Conservation (phyloP, 306 rosid species). For the Cicer yamashitae region DNA sequence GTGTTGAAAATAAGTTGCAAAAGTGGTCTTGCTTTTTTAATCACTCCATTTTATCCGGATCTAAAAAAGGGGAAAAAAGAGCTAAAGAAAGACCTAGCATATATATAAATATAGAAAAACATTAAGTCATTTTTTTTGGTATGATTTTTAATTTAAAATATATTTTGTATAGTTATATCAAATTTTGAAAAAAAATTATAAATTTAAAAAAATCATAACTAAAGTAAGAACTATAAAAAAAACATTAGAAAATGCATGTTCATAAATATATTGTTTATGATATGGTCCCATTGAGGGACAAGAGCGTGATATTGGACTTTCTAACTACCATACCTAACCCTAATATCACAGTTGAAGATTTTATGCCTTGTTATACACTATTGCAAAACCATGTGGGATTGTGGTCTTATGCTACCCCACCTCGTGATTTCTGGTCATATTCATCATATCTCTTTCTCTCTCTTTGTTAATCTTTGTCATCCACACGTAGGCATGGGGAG, state of each 20-base stretch:
- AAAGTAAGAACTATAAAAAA: too few species aligned
- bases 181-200: too few species aligned
- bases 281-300: slow-evolving; percentile 43
- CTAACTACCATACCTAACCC: slow-evolving; percentile 76
- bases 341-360: slow-evolving; percentile 50
- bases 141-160: too few species aligned
- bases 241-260: background rate
- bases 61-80: slow-evolving; percentile 7
- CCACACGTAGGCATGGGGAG: slow-evolving; percentile 35
- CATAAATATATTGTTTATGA: background rate
- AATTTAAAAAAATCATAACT: too few species aligned
- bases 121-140: too few species aligned
- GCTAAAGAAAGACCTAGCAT: background rate
- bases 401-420: slow-evolving; percentile 47
- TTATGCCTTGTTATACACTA: slow-evolving; percentile 7
- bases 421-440: slow-evolving; percentile 37
- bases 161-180: too few species aligned
- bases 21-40: slow-evolving; percentile 11
- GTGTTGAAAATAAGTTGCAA: slow-evolving; percentile 34
- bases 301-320: slow-evolving; percentile 58
- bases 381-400: slow-evolving; percentile 61
- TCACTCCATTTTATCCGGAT: slow-evolving; percentile 29
- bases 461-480: slow-evolving; percentile 29
- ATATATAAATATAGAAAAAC: too few species aligned
- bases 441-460: slow-evolving; percentile 22